A percentile compares a stretch with the other conserved stretches of the same genome.
Evolutionary conservation across 495 filamentous ascomycete species (phyloP).

Genomic region (Hypoxylon rickii): DNA sequence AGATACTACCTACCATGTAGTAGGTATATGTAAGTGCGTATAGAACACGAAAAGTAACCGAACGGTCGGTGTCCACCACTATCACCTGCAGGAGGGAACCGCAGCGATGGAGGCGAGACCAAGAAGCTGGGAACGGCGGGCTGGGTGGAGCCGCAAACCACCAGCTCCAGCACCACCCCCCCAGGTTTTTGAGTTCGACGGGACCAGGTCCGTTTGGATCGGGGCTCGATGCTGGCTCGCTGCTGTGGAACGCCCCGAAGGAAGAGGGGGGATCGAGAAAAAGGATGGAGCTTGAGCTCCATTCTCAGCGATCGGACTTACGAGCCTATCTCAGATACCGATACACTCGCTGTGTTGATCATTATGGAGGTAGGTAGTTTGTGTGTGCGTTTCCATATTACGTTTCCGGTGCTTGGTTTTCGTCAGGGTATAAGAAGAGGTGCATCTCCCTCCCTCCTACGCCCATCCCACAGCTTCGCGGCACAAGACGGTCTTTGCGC

Average conservation of each 20-base stretch:
- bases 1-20: too few species aligned
- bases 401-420: neutral
- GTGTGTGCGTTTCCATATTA: conserved; percentile 4
- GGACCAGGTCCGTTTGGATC: conserved; percentile 28
- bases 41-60: neutral
- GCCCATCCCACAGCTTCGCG: too few species aligned
- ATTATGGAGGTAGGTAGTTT: too few species aligned
- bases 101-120: conserved; percentile 17
- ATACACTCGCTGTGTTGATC: too few species aligned
- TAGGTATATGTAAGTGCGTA: neutral
- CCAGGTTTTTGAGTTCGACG: conserved; percentile 28
- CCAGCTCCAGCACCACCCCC: neutral
- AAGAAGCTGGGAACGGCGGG: conserved; percentile 23
- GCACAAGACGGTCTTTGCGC: too few species aligned
- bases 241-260: conserved; percentile 25
- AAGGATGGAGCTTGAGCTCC: neutral
- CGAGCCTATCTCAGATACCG: too few species aligned
- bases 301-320: too few species aligned
- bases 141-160: conserved; percentile 14
- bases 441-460: neutral
- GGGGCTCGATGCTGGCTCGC: conserved; percentile 6
- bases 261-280: neutral
- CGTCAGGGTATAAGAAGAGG: conserved; percentile 6
- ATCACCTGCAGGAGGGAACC: too few species aligned
- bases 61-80: conserved; percentile 7